Conservation (phyloP, 2,329 filamentous ascomycete species). For the Talaromyces sp. region DNA sequence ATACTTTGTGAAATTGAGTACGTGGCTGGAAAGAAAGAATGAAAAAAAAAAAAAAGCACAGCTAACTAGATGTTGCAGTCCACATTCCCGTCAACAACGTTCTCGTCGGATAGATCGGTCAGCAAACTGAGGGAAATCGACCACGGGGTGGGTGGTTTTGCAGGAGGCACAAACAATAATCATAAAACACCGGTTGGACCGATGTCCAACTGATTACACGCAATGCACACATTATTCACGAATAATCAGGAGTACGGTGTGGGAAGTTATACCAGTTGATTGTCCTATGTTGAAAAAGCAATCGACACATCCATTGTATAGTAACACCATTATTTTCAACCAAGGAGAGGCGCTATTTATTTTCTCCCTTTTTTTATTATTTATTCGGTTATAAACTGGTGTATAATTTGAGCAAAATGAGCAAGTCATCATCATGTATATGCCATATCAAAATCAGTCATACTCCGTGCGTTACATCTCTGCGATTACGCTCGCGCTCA, state of each 20-base stretch:
- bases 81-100: conserved; percentile 50
- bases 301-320: neutral
- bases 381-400: neutral
- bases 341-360: neutral
- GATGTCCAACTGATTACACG: neutral
- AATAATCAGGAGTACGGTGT: conserved; percentile 2
- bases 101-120: conserved; percentile 39
- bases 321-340: neutral
- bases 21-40: conserved; percentile 18
- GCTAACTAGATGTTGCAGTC: conserved; percentile 26
- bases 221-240: neutral
- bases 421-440: neutral
- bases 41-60: neutral
- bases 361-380: neutral
- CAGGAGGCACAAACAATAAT: neutral
- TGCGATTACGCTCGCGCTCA: neutral
- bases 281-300: neutral
- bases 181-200: neutral
- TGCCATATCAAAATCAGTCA: neutral
- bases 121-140: neutral
- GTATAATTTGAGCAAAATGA: neutral
- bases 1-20: conserved; percentile 58
- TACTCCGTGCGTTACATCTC: neutral
- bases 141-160: neutral
- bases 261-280: conserved; percentile 3